These are phyloP conservation scores for Aspergillus floridensis DNA, from an alignment of 2,329 filamentous ascomycete genomes.

Conservation along the genomic window DNA sequence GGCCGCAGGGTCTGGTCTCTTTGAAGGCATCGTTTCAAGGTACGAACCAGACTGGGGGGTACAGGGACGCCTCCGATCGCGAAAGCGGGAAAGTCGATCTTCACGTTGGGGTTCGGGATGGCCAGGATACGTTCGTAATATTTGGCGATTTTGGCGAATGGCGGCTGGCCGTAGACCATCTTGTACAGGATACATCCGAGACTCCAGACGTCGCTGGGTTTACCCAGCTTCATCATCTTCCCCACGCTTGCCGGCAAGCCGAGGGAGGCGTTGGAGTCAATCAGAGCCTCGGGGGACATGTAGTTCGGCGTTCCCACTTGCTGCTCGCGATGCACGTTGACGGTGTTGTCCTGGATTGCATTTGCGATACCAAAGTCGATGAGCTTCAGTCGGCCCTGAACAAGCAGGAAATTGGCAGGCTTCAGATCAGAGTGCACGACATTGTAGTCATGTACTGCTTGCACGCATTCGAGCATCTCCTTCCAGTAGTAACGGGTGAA, in stretches of 20 bases:
- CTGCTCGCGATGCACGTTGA: slow-evolving; percentile 94
- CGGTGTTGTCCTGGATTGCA: slow-evolving; percentile 93
- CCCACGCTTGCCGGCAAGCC: slow-evolving; percentile 47
- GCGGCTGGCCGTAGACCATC: slow-evolving; percentile 95
- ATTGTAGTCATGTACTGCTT: slow-evolving; percentile 81
- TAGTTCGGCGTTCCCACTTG: slow-evolving; percentile 97
- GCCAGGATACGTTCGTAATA: slow-evolving; percentile 73
- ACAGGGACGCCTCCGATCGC: slow-evolving; percentile 51
- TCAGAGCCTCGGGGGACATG: slow-evolving; percentile 93
- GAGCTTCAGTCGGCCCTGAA: slow-evolving; percentile 84
- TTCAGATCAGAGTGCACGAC: slow-evolving; percentile 97
- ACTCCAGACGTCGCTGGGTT: slow-evolving; percentile 94
- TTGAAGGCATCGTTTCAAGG: slow-evolving; percentile 57
- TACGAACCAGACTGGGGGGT: slow-evolving; percentile 55
- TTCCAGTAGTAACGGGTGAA: slow-evolving; percentile 99
- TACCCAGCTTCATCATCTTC: slow-evolving; percentile 93
- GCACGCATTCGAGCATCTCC: slow-evolving; percentile 96
- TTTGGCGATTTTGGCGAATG: slow-evolving; percentile 88
- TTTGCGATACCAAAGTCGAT: slow-evolving; percentile 99
- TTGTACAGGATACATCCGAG: slow-evolving; percentile 96
- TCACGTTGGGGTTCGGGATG: slow-evolving; percentile 50
- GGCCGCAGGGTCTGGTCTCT: slow-evolving; percentile 57
- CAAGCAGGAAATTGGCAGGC: slow-evolving; percentile 93
- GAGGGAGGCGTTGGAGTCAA: slow-evolving; percentile 72
- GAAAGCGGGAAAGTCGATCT: slow-evolving; percentile 47